Conservation (phyloP, 768 basidiomycete genomes). For the Tulasnella sp. region DNA sequence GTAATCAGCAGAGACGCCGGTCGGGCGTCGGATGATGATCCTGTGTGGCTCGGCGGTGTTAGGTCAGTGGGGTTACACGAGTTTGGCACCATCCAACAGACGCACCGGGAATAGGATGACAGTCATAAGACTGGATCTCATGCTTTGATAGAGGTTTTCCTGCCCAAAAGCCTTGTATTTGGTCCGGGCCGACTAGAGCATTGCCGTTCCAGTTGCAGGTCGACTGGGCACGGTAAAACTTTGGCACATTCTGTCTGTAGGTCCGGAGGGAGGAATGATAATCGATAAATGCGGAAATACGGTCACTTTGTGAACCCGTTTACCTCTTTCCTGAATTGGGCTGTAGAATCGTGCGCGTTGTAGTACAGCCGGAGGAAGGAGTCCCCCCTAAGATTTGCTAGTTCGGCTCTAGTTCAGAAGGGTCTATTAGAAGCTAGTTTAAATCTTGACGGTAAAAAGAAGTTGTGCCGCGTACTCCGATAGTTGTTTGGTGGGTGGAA, state of each 20-base stretch:
- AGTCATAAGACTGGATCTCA: conserved; percentile 88
- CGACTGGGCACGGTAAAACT: conserved; percentile 77
- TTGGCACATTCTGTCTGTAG: conserved; percentile 71
- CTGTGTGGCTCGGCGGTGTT: not conserved
- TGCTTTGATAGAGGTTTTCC: conserved; percentile 59
- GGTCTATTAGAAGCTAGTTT: not conserved
- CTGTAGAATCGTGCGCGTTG: conserved; percentile 75
- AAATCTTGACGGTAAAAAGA: not conserved
- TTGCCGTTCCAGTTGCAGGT: conserved; percentile 86
- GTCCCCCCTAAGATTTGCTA: conserved; percentile 81
- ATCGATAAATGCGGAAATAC: not conserved
- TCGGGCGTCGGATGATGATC: conserved; percentile 20
- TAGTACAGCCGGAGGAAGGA: conserved; percentile 84
- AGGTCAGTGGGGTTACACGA: conserved; percentile 47
- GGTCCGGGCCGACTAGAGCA: conserved; percentile 72
- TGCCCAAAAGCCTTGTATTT: conserved; percentile 47
- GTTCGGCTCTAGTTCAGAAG: conserved; percentile 64
- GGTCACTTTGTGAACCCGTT: not conserved
- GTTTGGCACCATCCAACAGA: not conserved
- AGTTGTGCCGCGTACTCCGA: not conserved
- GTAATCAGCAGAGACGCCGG: conserved; percentile 79
- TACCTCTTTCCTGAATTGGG: conserved; percentile 49
- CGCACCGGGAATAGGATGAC: conserved; percentile 83
- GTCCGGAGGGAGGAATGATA: too few species aligned
- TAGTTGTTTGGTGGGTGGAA: not conserved